Evolutionary conservation across 164 flowering plant genomes (phyloP).

Genomic region (Vitis riparia): DNA sequence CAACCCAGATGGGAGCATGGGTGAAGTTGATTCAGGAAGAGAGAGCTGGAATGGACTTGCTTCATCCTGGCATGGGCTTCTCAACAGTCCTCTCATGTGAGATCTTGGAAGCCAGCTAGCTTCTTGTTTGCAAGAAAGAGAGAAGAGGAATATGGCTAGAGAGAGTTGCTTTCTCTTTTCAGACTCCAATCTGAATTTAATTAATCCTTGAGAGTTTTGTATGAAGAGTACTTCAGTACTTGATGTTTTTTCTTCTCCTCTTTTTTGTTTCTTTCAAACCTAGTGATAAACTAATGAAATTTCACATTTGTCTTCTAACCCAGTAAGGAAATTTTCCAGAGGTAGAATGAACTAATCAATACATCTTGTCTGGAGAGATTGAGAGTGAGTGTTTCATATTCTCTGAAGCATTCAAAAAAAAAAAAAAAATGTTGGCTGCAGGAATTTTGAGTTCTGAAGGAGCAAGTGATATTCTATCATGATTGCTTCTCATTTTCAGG

Average conservation of each 20-base stretch:
- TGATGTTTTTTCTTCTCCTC: slow-evolving; percentile 4
- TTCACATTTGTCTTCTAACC: slow-evolving; percentile 24
- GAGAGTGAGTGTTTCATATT: slow-evolving; percentile 25
- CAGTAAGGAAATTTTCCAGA: slow-evolving; percentile 10
- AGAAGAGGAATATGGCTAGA: neutral
- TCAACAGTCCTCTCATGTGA: slow-evolving; percentile 76
- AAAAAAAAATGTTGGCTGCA: slow-evolving; percentile 5
- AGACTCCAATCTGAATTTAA: slow-evolving; percentile 3
- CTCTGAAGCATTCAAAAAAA: slow-evolving; percentile 1
- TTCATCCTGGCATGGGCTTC: slow-evolving; percentile 74
- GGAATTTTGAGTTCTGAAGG: slow-evolving; percentile 11
- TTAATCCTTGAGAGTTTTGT: slow-evolving; percentile 15
- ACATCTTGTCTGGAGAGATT: slow-evolving; percentile 1
- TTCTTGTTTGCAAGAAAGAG: neutral
- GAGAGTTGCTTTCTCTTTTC: slow-evolving; percentile 8
- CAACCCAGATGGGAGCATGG: slow-evolving; percentile 37
- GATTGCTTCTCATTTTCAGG: slow-evolving; percentile 30
- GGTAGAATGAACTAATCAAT: neutral
- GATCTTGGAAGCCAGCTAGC: neutral
- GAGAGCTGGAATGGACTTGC: slow-evolving; percentile 62
- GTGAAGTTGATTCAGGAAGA: slow-evolving; percentile 41
- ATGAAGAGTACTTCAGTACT: slow-evolving; percentile 11
- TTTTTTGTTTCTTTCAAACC: neutral
- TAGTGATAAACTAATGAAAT: slow-evolving; percentile 21
- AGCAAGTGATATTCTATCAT: slow-evolving; percentile 37